Evolutionary conservation across 805 yeast species (phyloP).

Genomic region (Suhomyces sp.): DNA sequence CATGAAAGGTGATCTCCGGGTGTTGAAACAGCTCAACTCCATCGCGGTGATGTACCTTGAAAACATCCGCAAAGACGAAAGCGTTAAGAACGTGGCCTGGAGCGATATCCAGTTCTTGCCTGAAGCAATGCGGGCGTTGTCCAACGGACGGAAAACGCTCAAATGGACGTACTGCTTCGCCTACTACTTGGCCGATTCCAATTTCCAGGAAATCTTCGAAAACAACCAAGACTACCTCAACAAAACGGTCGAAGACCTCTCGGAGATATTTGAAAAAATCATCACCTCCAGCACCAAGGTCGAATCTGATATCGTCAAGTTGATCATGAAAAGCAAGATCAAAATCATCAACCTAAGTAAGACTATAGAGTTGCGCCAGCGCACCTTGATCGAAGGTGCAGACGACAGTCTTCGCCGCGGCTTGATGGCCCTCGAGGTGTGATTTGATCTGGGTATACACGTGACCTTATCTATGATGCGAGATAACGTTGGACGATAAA

Average conservation of each 20-base stretch:
- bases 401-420: constrained; percentile 39
- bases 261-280: constrained; percentile 53
- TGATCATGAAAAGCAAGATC: constrained; percentile 35
- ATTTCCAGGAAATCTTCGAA: constrained; percentile 63
- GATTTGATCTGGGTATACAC: neutral
- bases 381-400: constrained; percentile 43
- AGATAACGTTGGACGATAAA: neutral
- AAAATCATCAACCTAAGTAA: constrained; percentile 43
- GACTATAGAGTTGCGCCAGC: constrained; percentile 40
- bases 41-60: constrained; percentile 67
- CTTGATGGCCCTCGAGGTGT: constrained; percentile 5
- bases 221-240: constrained; percentile 64
- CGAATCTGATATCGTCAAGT: constrained; percentile 18
- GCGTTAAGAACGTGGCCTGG: constrained; percentile 54
- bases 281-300: constrained; percentile 20
- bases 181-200: constrained; percentile 55
- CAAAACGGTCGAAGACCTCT: constrained; percentile 65
- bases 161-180: constrained; percentile 91
- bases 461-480: neutral
- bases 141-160: constrained; percentile 68
- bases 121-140: constrained; percentile 63
- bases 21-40: constrained; percentile 60
- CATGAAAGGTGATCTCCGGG: constrained; percentile 63
- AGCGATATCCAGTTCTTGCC: constrained; percentile 81
- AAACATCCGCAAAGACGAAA: constrained; percentile 35